These are phyloP conservation scores for Corylus heterophylla DNA, from an alignment of 306 rosid genomes.

Conservation along the genomic window DNA sequence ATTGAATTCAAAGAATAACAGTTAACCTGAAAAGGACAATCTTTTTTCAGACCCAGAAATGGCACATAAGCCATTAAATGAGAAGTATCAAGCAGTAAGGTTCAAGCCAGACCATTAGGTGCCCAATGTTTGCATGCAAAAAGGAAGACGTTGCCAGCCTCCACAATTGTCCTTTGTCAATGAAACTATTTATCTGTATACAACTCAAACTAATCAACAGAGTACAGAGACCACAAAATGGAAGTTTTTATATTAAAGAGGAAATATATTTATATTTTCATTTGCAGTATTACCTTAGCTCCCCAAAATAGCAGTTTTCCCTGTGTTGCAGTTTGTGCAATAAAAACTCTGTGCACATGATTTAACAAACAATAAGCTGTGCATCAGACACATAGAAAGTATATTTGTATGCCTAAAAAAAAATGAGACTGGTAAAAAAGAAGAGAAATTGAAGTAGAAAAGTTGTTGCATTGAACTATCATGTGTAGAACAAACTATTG, in stretches of 20 bases:
- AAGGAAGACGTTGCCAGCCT: constrained; percentile 81
- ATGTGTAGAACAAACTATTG: background rate
- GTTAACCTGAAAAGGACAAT: constrained; percentile 54
- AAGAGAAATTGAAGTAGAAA: background rate
- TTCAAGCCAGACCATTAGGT: constrained; percentile 66
- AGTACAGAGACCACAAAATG: constrained; percentile 10
- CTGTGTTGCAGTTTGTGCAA: constrained; percentile 72
- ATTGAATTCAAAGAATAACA: constrained; percentile 83
- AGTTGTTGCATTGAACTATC: background rate
- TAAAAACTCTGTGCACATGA: constrained; percentile 51
- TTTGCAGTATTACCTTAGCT: constrained; percentile 68
- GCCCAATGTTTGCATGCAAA: constrained; percentile 85
- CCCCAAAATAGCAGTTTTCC: constrained; percentile 82
- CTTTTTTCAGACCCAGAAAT: constrained; percentile 7
- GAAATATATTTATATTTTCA: constrained; percentile 7
- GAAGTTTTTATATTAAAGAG: constrained; percentile 1
- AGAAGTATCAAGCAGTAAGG: constrained; percentile 17
- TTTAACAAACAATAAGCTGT: constrained; percentile 20
- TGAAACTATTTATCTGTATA: constrained; percentile 64
- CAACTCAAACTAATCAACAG: constrained; percentile 5
- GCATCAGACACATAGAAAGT: constrained; percentile 3
- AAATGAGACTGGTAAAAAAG: background rate
- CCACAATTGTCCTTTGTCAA: constrained; percentile 86
- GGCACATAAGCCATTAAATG: constrained; percentile 14
- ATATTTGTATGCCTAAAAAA: background rate